phyloP scores from a whole-genome alignment of 192 early-diverging fungal species.

The Phlyctochytrium arcticum region DNA sequence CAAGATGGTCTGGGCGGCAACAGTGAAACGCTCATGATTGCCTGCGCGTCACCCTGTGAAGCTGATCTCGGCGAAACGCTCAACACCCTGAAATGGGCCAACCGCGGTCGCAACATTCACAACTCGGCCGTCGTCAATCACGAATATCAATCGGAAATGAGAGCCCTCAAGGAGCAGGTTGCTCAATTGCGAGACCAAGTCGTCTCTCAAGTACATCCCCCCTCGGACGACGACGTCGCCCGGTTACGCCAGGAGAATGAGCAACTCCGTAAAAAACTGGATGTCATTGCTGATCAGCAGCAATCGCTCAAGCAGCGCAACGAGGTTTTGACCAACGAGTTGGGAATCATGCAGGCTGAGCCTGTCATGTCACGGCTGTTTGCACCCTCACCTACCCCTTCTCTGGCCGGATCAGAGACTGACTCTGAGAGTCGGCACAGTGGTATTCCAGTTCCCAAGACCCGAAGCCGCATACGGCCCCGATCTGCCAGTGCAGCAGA shows the following conservation, averaged over 20 bases:
- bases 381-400: neutral
- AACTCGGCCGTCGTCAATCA: slow-evolving; percentile 18
- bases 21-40: slow-evolving; percentile 83
- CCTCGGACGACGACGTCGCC: neutral
- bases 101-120: neutral
- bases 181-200: slow-evolving; percentile 16
- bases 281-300: neutral
- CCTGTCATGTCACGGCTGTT: neutral
- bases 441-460: slow-evolving; percentile 10
- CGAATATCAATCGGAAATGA: slow-evolving; percentile 21
- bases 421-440: neutral
- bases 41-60: slow-evolving; percentile 81
- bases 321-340: slow-evolving; percentile 16
- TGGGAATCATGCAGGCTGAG: slow-evolving; percentile 16
- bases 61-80: slow-evolving; percentile 76
- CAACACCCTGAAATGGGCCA: slow-evolving; percentile 72
- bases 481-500: slow-evolving; percentile 1
- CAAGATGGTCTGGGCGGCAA: slow-evolving; percentile 94
- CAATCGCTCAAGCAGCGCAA: slow-evolving; percentile 2
- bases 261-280: neutral
- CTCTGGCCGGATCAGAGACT: neutral
- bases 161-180: slow-evolving; percentile 20
- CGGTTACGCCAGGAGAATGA: neutral
- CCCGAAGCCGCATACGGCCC: neutral
- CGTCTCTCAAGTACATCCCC: neutral